Evolutionary conservation across 208 protist species (phyloP).

Genomic region (Crithidia mellificae): DNA sequence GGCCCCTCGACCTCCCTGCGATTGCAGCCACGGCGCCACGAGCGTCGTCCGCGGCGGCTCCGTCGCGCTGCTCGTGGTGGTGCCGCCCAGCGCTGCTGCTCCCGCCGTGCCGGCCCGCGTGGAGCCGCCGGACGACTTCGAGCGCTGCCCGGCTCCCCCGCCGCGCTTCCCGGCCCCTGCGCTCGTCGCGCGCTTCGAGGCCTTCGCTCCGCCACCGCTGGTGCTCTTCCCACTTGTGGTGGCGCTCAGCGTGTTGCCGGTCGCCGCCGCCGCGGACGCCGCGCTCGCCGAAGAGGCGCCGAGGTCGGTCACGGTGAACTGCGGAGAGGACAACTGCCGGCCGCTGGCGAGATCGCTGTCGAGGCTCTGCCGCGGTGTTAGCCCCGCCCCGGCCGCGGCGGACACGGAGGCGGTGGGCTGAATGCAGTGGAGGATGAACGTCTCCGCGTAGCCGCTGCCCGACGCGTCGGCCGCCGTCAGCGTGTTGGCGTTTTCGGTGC

Average conservation of each 20-base stretch:
- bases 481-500: constrained; percentile 17
- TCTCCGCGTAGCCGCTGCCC: constrained; percentile 1
- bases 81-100: neutral
- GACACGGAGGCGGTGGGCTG: constrained; percentile 3
- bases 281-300: constrained; percentile 1
- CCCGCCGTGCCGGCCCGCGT: constrained; percentile 1
- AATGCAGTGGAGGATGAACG: constrained; percentile 29
- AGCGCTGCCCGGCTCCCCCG: constrained; percentile 13
- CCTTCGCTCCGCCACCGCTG: neutral
- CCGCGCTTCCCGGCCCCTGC: constrained; percentile 15
- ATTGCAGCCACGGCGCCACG: constrained; percentile 8
- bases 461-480: neutral
- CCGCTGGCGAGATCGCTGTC: constrained; percentile 12
- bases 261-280: neutral
- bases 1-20: constrained; percentile 6
- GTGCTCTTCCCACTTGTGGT: constrained; percentile 6
- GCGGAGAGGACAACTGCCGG: constrained; percentile 9
- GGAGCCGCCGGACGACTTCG: constrained; percentile 14
- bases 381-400: neutral
- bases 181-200: constrained; percentile 23
- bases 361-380: constrained; percentile 12
- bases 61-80: neutral
- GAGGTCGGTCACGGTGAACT: constrained; percentile 18
- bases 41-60: constrained; percentile 8
- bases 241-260: neutral